Conservation (phyloP, 202 grass and related monocot species). For the Eragrostis tef region DNA sequence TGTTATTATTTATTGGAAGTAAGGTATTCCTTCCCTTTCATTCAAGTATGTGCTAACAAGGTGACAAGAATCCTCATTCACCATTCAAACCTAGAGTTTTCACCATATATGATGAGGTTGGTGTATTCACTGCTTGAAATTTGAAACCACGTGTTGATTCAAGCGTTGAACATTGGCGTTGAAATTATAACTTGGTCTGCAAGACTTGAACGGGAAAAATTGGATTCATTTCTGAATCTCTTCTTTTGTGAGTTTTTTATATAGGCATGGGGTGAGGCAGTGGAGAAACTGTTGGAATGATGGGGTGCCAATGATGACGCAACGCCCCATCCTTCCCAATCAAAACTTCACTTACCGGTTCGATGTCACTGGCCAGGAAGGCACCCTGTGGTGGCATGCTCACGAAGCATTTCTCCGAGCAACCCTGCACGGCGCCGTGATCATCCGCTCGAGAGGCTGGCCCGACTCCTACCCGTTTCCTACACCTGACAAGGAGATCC, state of each 20-base stretch:
- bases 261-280: slow-evolving; percentile 30
- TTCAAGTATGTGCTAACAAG: too few species aligned
- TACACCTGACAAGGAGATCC: slow-evolving; percentile 49
- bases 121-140: too few species aligned
- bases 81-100: too few species aligned
- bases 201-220: too few species aligned
- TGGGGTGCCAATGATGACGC: slow-evolving; percentile 48
- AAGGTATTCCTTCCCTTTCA: too few species aligned
- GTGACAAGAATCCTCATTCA: too few species aligned
- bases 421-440: slow-evolving; percentile 51
- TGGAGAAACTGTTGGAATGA: slow-evolving; percentile 44
- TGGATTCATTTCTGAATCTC: too few species aligned
- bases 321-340: slow-evolving; percentile 63
- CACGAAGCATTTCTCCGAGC: slow-evolving; percentile 55
- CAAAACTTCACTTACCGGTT: slow-evolving; percentile 55
- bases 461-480: slow-evolving; percentile 53
- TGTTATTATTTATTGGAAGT: too few species aligned
- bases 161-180: too few species aligned
- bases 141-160: too few species aligned
- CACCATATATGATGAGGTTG: too few species aligned
- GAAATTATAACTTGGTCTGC: too few species aligned
- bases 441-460: slow-evolving; percentile 51
- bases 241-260: neutral
- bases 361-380: slow-evolving; percentile 55
- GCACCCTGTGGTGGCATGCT: slow-evolving; percentile 74